Evolutionary conservation across 2,329 filamentous ascomycete genomes (phyloP).

Genomic region (Fusarium udum): DNA sequence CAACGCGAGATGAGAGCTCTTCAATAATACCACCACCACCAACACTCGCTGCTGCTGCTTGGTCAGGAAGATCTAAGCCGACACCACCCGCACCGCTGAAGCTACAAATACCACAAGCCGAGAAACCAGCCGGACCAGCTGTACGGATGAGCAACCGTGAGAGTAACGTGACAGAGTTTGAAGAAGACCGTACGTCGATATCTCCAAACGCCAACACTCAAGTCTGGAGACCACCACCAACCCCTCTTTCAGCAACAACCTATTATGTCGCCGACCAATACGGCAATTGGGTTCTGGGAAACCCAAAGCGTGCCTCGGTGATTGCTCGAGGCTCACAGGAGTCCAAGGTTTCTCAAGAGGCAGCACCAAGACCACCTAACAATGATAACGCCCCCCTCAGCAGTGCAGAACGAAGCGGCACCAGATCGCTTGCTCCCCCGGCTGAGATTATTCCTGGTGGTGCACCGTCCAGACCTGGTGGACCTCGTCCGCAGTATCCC

Average conservation of each 20-base stretch:
- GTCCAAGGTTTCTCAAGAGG: slow-evolving; percentile 19
- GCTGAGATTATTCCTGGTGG: slow-evolving; percentile 46
- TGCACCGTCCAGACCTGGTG: slow-evolving; percentile 31
- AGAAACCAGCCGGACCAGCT: background rate
- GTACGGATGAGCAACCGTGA: slow-evolving; percentile 44
- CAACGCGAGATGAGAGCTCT: slow-evolving; percentile 4
- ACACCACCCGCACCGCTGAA: slow-evolving; percentile 41
- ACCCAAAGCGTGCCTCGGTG: slow-evolving; percentile 45
- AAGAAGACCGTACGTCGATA: slow-evolving; percentile 56
- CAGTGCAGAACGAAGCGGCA: background rate
- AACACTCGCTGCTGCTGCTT: slow-evolving; percentile 17
- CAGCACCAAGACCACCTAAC: slow-evolving; percentile 27
- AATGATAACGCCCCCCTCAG: slow-evolving; percentile 21
- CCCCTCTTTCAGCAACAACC: slow-evolving; percentile 56
- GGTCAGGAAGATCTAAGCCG: slow-evolving; percentile 26
- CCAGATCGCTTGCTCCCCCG: slow-evolving; percentile 39
- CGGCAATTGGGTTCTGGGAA: slow-evolving; percentile 64
- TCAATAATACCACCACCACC: slow-evolving; percentile 19
- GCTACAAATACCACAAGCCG: slow-evolving; percentile 43
- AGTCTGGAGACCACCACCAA: slow-evolving; percentile 60
- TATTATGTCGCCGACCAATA: slow-evolving; percentile 62
- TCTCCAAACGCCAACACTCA: slow-evolving; percentile 51
- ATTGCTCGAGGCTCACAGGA: slow-evolving; percentile 38
- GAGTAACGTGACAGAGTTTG: slow-evolving; percentile 62
- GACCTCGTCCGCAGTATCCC: slow-evolving; percentile 35